Percentiles rank a stretch among this genome's conserved stretches.
These are phyloP conservation scores for Iris pallida DNA, from an alignment of 116 monocot species.

Conservation along the genomic window DNA sequence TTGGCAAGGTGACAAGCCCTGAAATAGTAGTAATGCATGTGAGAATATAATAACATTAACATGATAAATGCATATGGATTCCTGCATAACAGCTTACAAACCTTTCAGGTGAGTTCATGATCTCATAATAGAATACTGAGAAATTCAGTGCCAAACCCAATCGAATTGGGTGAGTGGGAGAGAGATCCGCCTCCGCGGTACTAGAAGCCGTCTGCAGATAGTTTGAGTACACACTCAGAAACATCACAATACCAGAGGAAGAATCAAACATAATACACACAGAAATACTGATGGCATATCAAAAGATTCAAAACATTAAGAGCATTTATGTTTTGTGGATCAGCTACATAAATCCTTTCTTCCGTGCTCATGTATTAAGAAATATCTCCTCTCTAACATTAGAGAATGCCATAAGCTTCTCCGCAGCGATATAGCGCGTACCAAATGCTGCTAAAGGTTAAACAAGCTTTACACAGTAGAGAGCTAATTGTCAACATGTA, in stretches of 20 bases:
- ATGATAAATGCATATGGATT: not conserved
- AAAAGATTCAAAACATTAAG: not conserved
- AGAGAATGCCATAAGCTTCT: not conserved
- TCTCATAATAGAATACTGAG: constrained; percentile 16
- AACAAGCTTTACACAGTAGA: too few species aligned
- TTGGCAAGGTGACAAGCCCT: constrained; percentile 17
- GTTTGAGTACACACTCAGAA: not conserved
- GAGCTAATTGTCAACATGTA: too few species aligned
- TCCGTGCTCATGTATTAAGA: not conserved
- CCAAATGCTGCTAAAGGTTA: not conserved
- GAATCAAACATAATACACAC: not conserved
- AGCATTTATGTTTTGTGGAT: not conserved
- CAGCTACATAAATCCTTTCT: not conserved
- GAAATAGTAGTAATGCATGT: not conserved
- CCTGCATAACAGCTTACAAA: not conserved
- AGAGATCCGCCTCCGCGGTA: constrained; percentile 11
- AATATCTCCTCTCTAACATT: not conserved
- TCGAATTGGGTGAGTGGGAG: constrained; percentile 14
- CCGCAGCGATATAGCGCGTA: not conserved
- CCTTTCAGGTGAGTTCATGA: constrained; percentile 17
- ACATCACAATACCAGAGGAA: not conserved
- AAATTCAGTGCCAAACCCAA: constrained; percentile 16
- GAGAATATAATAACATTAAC: not conserved
- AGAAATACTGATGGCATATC: too few species aligned
- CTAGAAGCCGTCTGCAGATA: constrained; percentile 11